Evolutionary conservation across 2,329 filamentous ascomycete genomes (phyloP).

Genomic region (Fusarium tupiense): DNA sequence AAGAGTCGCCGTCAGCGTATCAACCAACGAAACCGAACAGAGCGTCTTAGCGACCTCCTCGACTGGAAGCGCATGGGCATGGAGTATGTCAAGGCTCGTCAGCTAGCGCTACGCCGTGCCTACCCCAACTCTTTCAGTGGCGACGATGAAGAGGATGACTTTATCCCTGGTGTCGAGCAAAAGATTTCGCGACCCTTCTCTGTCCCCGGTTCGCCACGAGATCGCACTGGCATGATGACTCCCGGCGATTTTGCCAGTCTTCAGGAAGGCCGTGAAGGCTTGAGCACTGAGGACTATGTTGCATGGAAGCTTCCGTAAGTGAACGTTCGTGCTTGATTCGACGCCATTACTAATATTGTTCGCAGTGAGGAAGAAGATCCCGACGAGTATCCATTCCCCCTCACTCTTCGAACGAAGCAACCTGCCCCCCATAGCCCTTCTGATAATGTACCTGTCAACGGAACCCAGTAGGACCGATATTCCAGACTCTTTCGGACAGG

Average conservation of each 20-base stretch:
- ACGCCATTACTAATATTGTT: constrained; percentile 27
- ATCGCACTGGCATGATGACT: constrained; percentile 97
- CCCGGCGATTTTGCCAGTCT: constrained; percentile 97
- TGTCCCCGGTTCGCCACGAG: constrained; percentile 90
- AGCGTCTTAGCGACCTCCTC: constrained; percentile 90
- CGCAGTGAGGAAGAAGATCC: constrained; percentile 90
- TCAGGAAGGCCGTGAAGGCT: constrained; percentile 90
- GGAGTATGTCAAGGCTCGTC: constrained; percentile 98
- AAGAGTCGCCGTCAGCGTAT: constrained; percentile 97
- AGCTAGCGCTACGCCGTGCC: constrained; percentile 88
- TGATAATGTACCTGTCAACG: constrained; percentile 41
- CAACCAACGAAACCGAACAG: constrained; percentile 97
- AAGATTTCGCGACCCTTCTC: constrained; percentile 97
- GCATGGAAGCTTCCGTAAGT: constrained; percentile 98
- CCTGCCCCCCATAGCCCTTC: constrained; percentile 43
- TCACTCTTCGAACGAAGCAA: constrained; percentile 66
- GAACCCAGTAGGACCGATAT: constrained; percentile 31
- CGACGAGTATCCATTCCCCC: constrained; percentile 72
- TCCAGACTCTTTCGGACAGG: neutral
- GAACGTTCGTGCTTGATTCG: neutral
- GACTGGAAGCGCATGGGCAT: constrained; percentile 99
- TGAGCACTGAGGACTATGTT: constrained; percentile 97
- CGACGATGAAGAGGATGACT: constrained; percentile 85
- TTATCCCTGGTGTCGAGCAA: constrained; percentile 90
- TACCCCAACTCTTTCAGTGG: constrained; percentile 87